Evolutionary conservation across 345 rosid genomes (phyloP), one percentile per base, ranked within the genome.

Genomic region (Raphanus sativus): DNA sequence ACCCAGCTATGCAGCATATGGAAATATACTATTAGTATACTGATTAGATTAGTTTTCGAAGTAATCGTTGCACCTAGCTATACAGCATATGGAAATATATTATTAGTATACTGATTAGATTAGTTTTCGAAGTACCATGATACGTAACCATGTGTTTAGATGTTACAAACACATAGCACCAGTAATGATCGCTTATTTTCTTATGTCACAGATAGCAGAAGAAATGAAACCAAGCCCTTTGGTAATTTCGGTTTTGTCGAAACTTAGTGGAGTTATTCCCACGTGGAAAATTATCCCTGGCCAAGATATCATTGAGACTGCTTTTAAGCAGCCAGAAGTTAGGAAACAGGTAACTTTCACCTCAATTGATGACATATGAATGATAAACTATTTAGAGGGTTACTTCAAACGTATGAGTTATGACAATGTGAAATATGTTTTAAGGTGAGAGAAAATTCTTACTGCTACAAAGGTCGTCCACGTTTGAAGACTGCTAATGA

Each of bases 381-480:
- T 21, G 21, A 21, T 21, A 21, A 21, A 21, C 21, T 21, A 21
- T 21, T 21, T 21, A 21, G 21, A 21, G 21, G 21, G 62, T 11
- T 28, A 60, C 17, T 1, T 6, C 11, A 16, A 28, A 67, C 2
- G 7, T 4, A 17, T 26, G 16, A 12, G 1, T 55, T 1, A 56
- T 0, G 55, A 21, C 45, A 8, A 48, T n/a, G 13, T 34, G 12
- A 16, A 63, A 77, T 45, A 77, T 45, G 10, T 64, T 1, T 55
- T 6, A 74, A 93, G 92, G 52, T 94, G 59, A 89, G 90, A 75
- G 85, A 78, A 60, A 94, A 94, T 5, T 74, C 76, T 34, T 86
- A 85, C 17, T 94, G 97, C 85, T 91, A 94, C 83, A 85, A 94
- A 78, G 98, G 97, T 1, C 80, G 89, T 3, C 87, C 87, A 36